Conservation (phyloP, 768 basidiomycete species). For the Auricularia sp. region DNA sequence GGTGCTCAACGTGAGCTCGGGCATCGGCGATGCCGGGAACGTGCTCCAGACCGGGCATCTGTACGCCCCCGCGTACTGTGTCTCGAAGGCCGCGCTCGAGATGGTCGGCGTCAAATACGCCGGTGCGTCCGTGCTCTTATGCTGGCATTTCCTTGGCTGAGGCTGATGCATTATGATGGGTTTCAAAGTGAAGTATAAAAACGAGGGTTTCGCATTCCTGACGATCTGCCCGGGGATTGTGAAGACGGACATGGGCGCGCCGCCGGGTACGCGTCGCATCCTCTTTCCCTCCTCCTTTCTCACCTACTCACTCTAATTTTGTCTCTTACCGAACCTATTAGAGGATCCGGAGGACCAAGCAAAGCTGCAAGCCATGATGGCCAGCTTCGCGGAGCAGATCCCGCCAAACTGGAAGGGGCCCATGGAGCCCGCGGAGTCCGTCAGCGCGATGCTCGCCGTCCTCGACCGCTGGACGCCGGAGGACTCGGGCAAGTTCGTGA, state of each 20-base stretch:
- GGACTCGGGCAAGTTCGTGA: slow-evolving; percentile 16
- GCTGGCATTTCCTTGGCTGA: no score
- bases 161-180: no score
- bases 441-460: slow-evolving; percentile 13
- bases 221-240: slow-evolving; percentile 5
- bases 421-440: slow-evolving; percentile 12
- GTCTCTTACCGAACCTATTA: no score
- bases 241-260: slow-evolving; percentile 1
- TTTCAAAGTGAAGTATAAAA: slow-evolving; percentile 2
- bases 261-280: neutral
- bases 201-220: slow-evolving; percentile 8
- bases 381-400: slow-evolving; percentile 6
- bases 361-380: slow-evolving; percentile 7
- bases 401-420: slow-evolving; percentile 13
- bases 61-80: slow-evolving; percentile 1
- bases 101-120: slow-evolving; percentile 8
- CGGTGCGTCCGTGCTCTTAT: no score
- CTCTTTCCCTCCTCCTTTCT: no score
- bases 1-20: slow-evolving; percentile 8
- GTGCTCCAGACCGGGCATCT: slow-evolving; percentile 2
- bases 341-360: slow-evolving; percentile 4
- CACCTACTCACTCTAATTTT: no score
- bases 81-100: slow-evolving; percentile 5
- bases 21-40: slow-evolving; percentile 5
- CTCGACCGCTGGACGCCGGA: slow-evolving; percentile 11